Evolutionary conservation across 1,139 yeast genomes (phyloP), one percentile per base, ranked within the genome.

Genomic region (Blastobotrys serpentis): DNA sequence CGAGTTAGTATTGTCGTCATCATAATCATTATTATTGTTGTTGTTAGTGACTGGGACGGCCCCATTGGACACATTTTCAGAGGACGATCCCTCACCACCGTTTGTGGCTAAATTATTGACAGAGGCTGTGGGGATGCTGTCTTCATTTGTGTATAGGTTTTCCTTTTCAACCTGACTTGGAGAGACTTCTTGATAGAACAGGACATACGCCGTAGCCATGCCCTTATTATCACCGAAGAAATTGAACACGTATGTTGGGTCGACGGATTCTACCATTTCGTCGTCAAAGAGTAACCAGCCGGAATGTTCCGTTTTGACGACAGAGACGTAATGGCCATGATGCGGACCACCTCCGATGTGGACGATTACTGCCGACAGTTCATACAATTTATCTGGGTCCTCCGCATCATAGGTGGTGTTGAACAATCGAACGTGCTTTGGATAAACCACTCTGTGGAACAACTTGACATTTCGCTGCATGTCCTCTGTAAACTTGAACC

Each of bases 261-360:
- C 89, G 5, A 92, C 92, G 23, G 86, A 73, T 61, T 90, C 98
- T 4, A 90, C 96, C 16, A 94, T 83, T 67, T 92, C 98, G 66
- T 92, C 98, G 65, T 92, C 98, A 68, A 87, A 92, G 52, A 92
- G 69, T 26, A 92, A 70, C 98, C 98, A 92, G 1, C 96, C 87
- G 37, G 82, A 81, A 17, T 79, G 76, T 50, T 79, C 82, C 11
- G 90, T 84, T 64, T 89, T 89, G 55, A 95, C 85, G 7, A 92
- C 72, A 0, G 96, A 79, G 11, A 92, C 90, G 62, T 92, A 92
- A 66, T 92, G 98, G 0, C 98, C 98, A 68, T 90, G 97, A 73
- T 89, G 89, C 1, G 98, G 97, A 0, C 98, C 98, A 2, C 97
- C 95, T 3, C 98, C 98, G 60, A 92, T 84, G 62, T 92, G 98